phyloP scores from a whole-genome alignment of 495 filamentous ascomycete genomes.

The Aspergillus diversus region DNA sequence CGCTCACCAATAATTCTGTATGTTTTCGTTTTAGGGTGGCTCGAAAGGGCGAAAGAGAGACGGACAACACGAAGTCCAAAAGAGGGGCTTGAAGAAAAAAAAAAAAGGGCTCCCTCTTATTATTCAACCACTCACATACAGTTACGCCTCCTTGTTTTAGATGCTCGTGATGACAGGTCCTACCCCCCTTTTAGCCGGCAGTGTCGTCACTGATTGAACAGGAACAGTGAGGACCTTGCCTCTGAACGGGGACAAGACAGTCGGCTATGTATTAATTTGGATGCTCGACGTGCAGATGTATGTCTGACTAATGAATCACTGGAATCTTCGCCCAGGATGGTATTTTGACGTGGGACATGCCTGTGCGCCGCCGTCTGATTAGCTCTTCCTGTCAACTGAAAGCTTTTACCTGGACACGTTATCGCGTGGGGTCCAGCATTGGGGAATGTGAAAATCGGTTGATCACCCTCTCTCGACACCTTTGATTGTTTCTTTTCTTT shows the following conservation, averaged over 20 bases:
- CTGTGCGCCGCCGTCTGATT: conserved; percentile 3
- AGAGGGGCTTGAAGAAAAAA: background rate
- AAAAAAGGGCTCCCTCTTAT: background rate
- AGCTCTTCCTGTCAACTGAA: conserved; percentile 9
- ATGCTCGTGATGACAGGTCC: conserved; percentile 8
- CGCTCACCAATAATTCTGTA: background rate
- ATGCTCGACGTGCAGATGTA: background rate
- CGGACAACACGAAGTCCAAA: background rate
- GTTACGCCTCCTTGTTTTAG: background rate
- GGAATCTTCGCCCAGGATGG: background rate
- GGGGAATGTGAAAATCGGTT: conserved; percentile 5
- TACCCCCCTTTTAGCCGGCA: background rate
- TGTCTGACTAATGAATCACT: background rate
- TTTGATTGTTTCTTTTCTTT: background rate
- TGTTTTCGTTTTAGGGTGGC: background rate
- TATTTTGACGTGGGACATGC: conserved; percentile 4
- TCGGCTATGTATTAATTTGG: conserved; percentile 1
- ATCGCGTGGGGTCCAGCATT: conserved; percentile 21
- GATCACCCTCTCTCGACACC: conserved; percentile 4
- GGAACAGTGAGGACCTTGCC: background rate
- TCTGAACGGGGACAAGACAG: background rate
- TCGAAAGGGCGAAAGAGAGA: background rate
- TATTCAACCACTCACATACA: background rate
- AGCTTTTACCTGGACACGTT: conserved; percentile 11
- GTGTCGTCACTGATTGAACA: background rate